Evolutionary conservation across 345 rosid species (phyloP).

Genomic region (Bruguiera parviflora): DNA sequence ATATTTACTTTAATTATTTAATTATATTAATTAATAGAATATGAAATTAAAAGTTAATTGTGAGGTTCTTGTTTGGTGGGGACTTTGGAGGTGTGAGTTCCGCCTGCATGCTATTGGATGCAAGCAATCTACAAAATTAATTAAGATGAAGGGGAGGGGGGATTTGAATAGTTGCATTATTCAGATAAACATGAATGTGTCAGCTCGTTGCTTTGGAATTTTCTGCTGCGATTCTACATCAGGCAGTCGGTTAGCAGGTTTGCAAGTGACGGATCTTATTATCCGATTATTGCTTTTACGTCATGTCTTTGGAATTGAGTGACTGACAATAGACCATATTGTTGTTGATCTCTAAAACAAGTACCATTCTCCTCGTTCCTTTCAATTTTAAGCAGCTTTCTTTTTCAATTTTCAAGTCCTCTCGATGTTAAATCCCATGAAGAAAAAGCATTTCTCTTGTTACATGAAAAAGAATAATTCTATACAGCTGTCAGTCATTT

Average conservation of each 20-base stretch:
- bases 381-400: too few species aligned
- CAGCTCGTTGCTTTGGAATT: slow-evolving; percentile 24
- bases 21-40: background rate
- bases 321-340: background rate
- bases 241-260: background rate
- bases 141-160: background rate
- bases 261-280: background rate
- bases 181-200: slow-evolving; percentile 13
- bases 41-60: background rate
- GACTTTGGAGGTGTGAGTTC: slow-evolving; percentile 35
- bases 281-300: background rate
- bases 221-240: slow-evolving; percentile 12
- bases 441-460: too few species aligned
- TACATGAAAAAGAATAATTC: too few species aligned
- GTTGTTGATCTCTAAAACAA: background rate
- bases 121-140: slow-evolving; percentile 13
- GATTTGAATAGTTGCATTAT: slow-evolving; percentile 15
- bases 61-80: slow-evolving; percentile 5
- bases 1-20: background rate
- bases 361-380: too few species aligned
- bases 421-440: too few species aligned
- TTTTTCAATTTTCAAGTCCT: too few species aligned
- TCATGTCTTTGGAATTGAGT: background rate
- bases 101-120: slow-evolving; percentile 38
- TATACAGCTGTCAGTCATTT: too few species aligned